A percentile compares a stretch with the other conserved stretches of the same genome.
phyloP scores from a whole-genome alignment of 1,139 yeast genomes.

The Meyerozyma elateridarum region DNA sequence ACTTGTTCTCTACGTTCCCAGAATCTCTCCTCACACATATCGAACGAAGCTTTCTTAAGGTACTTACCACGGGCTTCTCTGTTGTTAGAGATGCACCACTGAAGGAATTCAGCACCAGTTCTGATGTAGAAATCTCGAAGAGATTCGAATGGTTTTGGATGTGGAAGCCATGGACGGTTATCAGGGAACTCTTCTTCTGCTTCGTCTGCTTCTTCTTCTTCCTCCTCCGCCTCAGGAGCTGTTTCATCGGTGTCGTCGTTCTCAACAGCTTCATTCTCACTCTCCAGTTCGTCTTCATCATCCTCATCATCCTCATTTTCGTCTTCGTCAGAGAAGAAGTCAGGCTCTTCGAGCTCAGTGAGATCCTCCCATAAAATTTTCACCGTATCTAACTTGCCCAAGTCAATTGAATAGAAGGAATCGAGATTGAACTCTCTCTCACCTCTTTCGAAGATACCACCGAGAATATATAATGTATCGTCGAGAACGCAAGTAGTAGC shows the following conservation, averaged over 20 bases:
- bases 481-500: slow-evolving; percentile 82
- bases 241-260: slow-evolving; percentile 47
- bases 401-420: slow-evolving; percentile 79
- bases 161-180: slow-evolving; percentile 94
- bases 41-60: slow-evolving; percentile 84
- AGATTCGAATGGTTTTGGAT: slow-evolving; percentile 91
- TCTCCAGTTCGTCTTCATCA: slow-evolving; percentile 49
- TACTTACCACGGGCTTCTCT: slow-evolving; percentile 89
- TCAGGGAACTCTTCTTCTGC: slow-evolving; percentile 78
- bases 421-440: slow-evolving; percentile 83
- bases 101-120: slow-evolving; percentile 80
- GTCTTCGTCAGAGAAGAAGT: slow-evolving; percentile 61
- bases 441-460: slow-evolving; percentile 87
- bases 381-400: slow-evolving; percentile 84
- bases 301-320: slow-evolving; percentile 64
- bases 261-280: slow-evolving; percentile 45
- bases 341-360: slow-evolving; percentile 54
- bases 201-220: slow-evolving; percentile 53
- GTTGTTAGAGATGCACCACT: slow-evolving; percentile 87
- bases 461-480: slow-evolving; percentile 79
- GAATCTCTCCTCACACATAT: slow-evolving; percentile 90
- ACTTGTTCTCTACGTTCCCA: slow-evolving; percentile 98
- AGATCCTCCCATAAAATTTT: slow-evolving; percentile 89
- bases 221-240: slow-evolving; percentile 57
- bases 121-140: slow-evolving; percentile 80